Percentiles rank a stretch among this genome's conserved stretches.
phyloP scores from a whole-genome alignment of 2,329 filamentous ascomycete species.

The Aspergillus fructus region DNA sequence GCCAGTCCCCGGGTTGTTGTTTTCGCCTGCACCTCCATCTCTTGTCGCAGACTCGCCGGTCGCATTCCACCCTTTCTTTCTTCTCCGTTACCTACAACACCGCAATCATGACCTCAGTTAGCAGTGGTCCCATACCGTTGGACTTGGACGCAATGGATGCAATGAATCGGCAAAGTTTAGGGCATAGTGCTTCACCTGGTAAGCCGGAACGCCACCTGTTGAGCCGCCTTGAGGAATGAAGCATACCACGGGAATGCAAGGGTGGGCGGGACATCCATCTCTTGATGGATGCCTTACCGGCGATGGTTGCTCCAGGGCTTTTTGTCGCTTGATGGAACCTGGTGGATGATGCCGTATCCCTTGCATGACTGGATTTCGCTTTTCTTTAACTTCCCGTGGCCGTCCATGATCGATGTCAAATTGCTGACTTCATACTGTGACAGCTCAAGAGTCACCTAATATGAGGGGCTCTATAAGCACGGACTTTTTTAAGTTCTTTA shows the following conservation, averaged over 20 bases:
- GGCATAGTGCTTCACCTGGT: conserved; percentile 16
- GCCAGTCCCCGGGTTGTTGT: neutral
- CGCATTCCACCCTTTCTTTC: conserved; percentile 15
- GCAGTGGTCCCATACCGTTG: conserved; percentile 28
- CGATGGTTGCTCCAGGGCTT: neutral
- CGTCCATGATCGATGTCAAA: neutral
- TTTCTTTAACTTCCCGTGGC: neutral
- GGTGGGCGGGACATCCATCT: too few relatives aligned
- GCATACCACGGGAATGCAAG: neutral
- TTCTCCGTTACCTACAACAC: neutral
- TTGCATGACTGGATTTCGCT: neutral
- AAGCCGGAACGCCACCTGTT: conserved; percentile 16
- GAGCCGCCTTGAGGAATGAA: neutral
- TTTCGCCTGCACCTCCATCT: neutral
- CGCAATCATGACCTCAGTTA: conserved; percentile 26
- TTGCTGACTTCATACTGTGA: neutral
- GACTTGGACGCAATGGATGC: conserved; percentile 21
- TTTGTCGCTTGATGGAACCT: neutral
- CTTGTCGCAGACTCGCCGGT: conserved; percentile 14
- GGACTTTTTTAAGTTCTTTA: conserved; percentile 55
- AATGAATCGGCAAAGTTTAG: conserved; percentile 16
- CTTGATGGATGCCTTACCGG: neutral
- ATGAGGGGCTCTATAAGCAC: conserved; percentile 20
- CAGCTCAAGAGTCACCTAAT: conserved; percentile 6
- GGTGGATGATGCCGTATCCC: neutral